Base-by-base conservation (phyloP, 345 rosid genomes). In the Salix dunnii region DNA sequence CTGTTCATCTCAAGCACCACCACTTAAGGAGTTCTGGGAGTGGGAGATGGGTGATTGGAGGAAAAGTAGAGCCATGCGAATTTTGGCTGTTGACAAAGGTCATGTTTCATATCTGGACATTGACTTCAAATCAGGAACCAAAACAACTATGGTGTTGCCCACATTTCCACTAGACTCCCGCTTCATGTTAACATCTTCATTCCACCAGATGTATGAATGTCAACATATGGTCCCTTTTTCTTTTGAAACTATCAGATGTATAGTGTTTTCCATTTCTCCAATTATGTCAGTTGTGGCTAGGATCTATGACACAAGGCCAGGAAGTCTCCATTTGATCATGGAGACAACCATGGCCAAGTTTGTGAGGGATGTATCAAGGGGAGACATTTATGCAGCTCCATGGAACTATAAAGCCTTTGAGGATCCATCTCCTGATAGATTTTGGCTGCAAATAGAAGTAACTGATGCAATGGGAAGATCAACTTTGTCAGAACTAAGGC, bases 21-120 rank as follows among this genome's bases (percentile, higher is more conserved):
- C 85, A 16, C 63, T 67, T 62, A 73, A 87, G 48, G 97, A 93
- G 46, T 96, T 96, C 80, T 96, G 99, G 98, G 99, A 96, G 76
- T 93, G 99, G 99, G 98, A 93, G 87, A 92, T 92, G 96, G 97
- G 94, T 85, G 99, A 96, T 81, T 96, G 99, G 99, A 90, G 96
- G 82, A 89, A 88, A 74, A 90, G 87, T 82, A 87, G 93, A 78
- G 90, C 90, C 69, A 82, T 96, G 91, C 85, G 98, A 67, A 87
- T 96, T 78, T 43, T 91, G 86, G 97, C 95, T 80, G 82, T 93
- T 82, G 99, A 96, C 85, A 81, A 88, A 77, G 98, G 94, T 75
- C 96, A 92, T 74, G 92, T 92, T 73, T 96, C 99, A 53, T 96
- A 87, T 76, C 35, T 87, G 65, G 99, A 92, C 83, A 74, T 91